phyloP scores from a whole-genome alignment of 2,329 filamentous ascomycete species.

The Hymenoscyphus occultus region DNA sequence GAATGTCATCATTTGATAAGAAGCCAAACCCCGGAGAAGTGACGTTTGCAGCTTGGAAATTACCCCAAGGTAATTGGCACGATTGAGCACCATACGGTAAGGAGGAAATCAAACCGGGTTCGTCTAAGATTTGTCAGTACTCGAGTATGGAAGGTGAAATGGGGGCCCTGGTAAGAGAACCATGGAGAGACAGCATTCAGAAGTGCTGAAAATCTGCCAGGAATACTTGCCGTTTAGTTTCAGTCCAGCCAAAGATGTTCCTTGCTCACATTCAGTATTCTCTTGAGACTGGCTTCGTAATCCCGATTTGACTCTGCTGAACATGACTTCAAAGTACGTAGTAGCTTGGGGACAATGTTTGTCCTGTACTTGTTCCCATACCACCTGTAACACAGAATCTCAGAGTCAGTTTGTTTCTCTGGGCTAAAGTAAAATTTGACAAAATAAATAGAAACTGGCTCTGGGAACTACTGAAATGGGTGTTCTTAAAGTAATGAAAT shows the following conservation, averaged over 20 bases:
- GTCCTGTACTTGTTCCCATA: neutral
- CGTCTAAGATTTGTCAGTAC: conserved; percentile 4
- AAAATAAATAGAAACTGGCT: too few species aligned
- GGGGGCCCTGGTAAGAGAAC: neutral
- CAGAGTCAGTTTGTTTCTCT: too few species aligned
- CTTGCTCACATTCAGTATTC: neutral
- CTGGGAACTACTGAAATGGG: too few species aligned
- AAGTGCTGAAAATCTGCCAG: neutral
- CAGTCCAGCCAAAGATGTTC: neutral
- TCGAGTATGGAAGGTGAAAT: neutral
- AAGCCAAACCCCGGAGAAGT: neutral
- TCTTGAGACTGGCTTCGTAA: conserved; percentile 4
- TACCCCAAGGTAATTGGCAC: neutral
- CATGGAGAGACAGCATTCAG: neutral
- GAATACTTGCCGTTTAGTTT: neutral
- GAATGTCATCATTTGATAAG: neutral
- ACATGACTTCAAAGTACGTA: conserved; percentile 22
- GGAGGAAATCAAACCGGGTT: neutral
- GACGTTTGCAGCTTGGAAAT: neutral
- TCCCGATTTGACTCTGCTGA: conserved; percentile 22
- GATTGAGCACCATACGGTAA: conserved; percentile 3
- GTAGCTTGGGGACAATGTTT: conserved; percentile 14
- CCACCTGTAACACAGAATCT: neutral
- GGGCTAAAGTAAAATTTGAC: too few species aligned
- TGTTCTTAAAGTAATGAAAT: too few species aligned